phyloP scores from a whole-genome alignment of 495 filamentous ascomycete genomes.

The Pseudotulostoma volvatum region DNA sequence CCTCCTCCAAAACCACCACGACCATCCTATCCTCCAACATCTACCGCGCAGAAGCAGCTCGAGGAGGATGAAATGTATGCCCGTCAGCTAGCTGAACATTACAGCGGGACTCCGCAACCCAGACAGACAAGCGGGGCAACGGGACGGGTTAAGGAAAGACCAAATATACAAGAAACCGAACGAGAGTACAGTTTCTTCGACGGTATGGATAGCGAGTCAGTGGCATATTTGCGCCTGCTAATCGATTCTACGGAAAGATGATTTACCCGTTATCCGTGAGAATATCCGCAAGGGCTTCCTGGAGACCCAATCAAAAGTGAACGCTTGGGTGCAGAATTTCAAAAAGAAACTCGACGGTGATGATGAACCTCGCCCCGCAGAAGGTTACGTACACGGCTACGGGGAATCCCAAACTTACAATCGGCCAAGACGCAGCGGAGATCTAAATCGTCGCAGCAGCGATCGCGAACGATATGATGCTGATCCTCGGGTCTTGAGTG shows the following conservation, averaged over 20 bases:
- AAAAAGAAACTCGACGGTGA: constrained; percentile 87
- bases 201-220: constrained; percentile 36
- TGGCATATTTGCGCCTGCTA: too few species aligned
- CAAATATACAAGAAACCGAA: constrained; percentile 24
- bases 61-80: constrained; percentile 89
- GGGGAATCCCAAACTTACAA: constrained; percentile 16
- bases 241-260: too few species aligned
- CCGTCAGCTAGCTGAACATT: constrained; percentile 83
- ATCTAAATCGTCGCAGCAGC: constrained; percentile 47
- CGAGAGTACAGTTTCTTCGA: constrained; percentile 81
- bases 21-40: constrained; percentile 32
- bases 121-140: constrained; percentile 29
- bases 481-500: constrained; percentile 77
- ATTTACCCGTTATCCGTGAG: constrained; percentile 82
- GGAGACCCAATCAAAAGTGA: constrained; percentile 86
- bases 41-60: constrained; percentile 57
- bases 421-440: constrained; percentile 37
- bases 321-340: constrained; percentile 75
- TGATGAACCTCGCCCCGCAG: constrained; percentile 30
- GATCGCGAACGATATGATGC: constrained; percentile 88
- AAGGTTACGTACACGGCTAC: constrained; percentile 25
- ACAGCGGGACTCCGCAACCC: constrained; percentile 35
- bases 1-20: constrained; percentile 50
- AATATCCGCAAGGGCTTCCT: constrained; percentile 90
- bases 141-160: constrained; percentile 23